Conservation (phyloP, 768 basidiomycete species). For the Serendipita sp. region DNA sequence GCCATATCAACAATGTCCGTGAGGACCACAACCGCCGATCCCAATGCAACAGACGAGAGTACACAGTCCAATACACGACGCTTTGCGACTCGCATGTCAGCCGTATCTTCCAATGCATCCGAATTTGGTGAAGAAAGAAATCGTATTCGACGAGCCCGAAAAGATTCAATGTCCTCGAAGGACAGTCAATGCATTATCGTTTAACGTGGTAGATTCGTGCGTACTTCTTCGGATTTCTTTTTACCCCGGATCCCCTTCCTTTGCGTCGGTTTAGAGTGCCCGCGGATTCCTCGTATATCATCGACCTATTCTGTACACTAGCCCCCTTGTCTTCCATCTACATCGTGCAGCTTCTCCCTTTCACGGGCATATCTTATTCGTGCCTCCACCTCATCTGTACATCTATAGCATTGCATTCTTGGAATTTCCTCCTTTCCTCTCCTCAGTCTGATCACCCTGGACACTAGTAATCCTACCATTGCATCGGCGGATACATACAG, state of each 20-base stretch:
- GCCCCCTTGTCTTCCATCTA: too few species aligned
- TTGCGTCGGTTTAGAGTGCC: too few species aligned
- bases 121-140: conserved; percentile 3
- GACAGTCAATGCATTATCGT: background rate
- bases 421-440: too few species aligned
- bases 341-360: background rate
- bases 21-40: background rate
- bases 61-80: background rate
- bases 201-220: background rate
- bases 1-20: background rate
- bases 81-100: background rate
- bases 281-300: too few species aligned
- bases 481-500: too few species aligned
- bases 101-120: background rate
- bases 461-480: too few species aligned
- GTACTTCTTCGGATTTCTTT: too few species aligned
- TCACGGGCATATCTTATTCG: background rate
- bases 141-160: background rate
- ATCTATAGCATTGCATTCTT: too few species aligned
- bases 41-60: background rate
- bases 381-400: too few species aligned
- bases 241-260: too few species aligned
- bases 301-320: too few species aligned
- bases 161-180: background rate
- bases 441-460: too few species aligned